These are phyloP conservation scores for Verticillium alfalfae DNA, from an alignment of 2,329 filamentous ascomycete genomes.

Conservation along the genomic window DNA sequence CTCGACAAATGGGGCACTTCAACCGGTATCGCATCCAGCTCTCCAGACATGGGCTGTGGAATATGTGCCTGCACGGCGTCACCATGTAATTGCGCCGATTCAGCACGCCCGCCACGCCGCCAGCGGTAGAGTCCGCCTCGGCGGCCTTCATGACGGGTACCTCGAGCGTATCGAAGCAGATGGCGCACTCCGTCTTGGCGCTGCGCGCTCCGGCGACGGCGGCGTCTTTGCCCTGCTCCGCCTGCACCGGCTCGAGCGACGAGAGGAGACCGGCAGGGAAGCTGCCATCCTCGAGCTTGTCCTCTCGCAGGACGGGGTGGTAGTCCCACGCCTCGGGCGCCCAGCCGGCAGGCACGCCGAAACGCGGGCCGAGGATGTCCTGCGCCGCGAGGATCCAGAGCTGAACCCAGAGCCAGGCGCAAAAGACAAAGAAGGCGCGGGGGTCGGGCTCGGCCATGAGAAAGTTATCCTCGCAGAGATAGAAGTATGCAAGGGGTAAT, in stretches of 20 bases:
- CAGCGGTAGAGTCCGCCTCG: constrained; percentile 39
- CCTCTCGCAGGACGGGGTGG: constrained; percentile 80
- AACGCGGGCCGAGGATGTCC: constrained; percentile 81
- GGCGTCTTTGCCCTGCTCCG: constrained; percentile 24
- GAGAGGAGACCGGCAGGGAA: constrained; percentile 70
- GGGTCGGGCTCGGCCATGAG: constrained; percentile 69
- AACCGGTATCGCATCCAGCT: constrained; percentile 93
- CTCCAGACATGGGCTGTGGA: constrained; percentile 86
- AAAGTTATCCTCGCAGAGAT: constrained; percentile 71
- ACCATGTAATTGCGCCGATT: constrained; percentile 90
- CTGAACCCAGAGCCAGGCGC: constrained; percentile 83
- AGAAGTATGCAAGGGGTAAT: constrained; percentile 81
- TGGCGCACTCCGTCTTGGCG: constrained; percentile 75
- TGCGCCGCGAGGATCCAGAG: constrained; percentile 73
- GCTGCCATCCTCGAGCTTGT: constrained; percentile 72
- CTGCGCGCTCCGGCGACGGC: constrained; percentile 11
- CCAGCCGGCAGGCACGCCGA: constrained; percentile 69
- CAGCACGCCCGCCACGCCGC: constrained; percentile 62
- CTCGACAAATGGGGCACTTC: constrained; percentile 92
- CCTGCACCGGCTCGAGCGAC: constrained; percentile 23
- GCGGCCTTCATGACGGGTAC: constrained; percentile 70
- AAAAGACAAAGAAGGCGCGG: constrained; percentile 57
- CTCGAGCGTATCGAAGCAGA: constrained; percentile 88
- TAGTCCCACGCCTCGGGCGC: constrained; percentile 84
- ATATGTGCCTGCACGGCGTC: constrained; percentile 92